Percentiles rank a stretch among this genome's conserved stretches.
These are phyloP conservation scores for Fusarium sp. DNA, from an alignment of 2,329 filamentous ascomycete species.

Conservation along the genomic window DNA sequence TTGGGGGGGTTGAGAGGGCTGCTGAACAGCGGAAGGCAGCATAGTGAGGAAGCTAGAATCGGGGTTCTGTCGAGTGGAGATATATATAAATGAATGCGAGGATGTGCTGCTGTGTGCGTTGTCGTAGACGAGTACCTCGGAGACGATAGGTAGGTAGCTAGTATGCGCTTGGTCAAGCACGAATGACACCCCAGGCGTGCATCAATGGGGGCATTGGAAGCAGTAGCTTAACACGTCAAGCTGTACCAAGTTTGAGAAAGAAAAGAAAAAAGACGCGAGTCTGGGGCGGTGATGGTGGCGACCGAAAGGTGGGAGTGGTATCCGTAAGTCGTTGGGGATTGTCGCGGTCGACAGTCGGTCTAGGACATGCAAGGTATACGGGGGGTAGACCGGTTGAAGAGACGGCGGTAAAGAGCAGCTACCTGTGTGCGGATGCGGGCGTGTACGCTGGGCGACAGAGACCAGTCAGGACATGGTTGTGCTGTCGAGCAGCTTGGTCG, in stretches of 20 bases:
- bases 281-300: slow-evolving; percentile 39
- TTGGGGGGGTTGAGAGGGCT: slow-evolving; percentile 36
- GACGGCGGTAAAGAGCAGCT: slow-evolving; percentile 33
- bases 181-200: slow-evolving; percentile 40
- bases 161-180: slow-evolving; percentile 32
- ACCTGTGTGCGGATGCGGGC: slow-evolving; percentile 25
- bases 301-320: slow-evolving; percentile 35
- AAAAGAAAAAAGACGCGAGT: slow-evolving; percentile 35
- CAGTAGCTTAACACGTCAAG: slow-evolving; percentile 39
- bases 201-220: slow-evolving; percentile 47
- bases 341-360: slow-evolving; percentile 39
- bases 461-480: slow-evolving; percentile 34
- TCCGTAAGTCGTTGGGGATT: slow-evolving; percentile 38
- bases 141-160: slow-evolving; percentile 20
- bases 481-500: slow-evolving; percentile 32
- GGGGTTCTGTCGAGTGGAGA: slow-evolving; percentile 29
- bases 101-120: slow-evolving; percentile 23
- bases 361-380: slow-evolving; percentile 40
- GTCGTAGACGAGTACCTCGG: slow-evolving; percentile 22
- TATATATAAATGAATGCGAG: slow-evolving; percentile 39
- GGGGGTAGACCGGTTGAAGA: slow-evolving; percentile 25
- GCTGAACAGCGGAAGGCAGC: slow-evolving; percentile 35
- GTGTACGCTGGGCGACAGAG: slow-evolving; percentile 20
- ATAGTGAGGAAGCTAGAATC: slow-evolving; percentile 32
- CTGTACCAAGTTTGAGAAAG: slow-evolving; percentile 26